Evolutionary conservation across 192 early-diverging fungal species (phyloP), one percentile per base, ranked within the genome.

Genomic region (Coemansia sp.): DNA sequence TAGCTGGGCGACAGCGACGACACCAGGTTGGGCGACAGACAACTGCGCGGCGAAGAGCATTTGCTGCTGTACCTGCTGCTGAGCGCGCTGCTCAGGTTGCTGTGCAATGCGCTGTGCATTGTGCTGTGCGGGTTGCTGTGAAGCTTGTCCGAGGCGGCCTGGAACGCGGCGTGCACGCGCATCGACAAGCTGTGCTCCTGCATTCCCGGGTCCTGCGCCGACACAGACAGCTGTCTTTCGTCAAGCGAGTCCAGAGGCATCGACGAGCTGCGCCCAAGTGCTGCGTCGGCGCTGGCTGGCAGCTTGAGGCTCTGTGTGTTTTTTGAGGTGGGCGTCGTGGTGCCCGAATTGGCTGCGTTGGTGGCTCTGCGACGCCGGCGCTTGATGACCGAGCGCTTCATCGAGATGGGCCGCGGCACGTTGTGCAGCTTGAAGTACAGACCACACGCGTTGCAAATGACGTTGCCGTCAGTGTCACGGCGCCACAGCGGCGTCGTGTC

Each of bases 361-460:
- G 71, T 73, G 5, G 68, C 60, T 18, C 88, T 85, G 36, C 92
- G 85, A 38, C 90, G 90, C 48, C 91, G 75, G 9, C 92, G 84
- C 75, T 89, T 89, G 65, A 93, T 91, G 9, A 89, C 86, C 5
- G 85, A 74, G 17, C 88, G 81, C 69, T 90, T 89, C 85, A 93
- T 85, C 7, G 85, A 88, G 51, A 91, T 83, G 36, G 95, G 95
- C 33, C 95, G 86, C 36, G 89, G 80, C 34, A 85, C 76, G 76
- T 85, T 86, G 77, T 96, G 92, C 39, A 94, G 87, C 66, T 90
- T 92, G 74, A 85, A 95, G 76, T 97, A 96, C 39, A 97, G 81
- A 2, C 96, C 96, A 76, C 95, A 97, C 17, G 94, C 94, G 75
- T 96, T 96, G 83, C 95, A 96, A 52, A 94, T 89, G 51, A 87